Evolutionary conservation across 1,284 basidiomycete genomes (phyloP).

Genomic region (Cronartium ribicola): DNA sequence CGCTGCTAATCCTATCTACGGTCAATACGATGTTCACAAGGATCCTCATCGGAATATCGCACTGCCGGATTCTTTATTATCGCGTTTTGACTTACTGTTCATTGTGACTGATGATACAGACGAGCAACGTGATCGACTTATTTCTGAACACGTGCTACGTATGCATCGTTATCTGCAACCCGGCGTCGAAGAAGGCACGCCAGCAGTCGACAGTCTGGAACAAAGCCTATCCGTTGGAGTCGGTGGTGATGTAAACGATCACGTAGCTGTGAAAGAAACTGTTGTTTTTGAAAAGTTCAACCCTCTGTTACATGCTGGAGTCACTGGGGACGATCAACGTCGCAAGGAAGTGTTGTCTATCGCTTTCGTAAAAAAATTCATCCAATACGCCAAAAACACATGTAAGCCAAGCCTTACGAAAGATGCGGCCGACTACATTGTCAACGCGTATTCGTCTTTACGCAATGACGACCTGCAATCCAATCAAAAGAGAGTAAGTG

Average conservation of each 20-base stretch:
- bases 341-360: constrained; percentile 84
- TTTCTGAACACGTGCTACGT: constrained; percentile 94
- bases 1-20: constrained; percentile 98
- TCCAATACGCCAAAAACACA: constrained; percentile 92
- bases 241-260: constrained; percentile 53
- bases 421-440: constrained; percentile 90
- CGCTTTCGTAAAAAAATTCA: constrained; percentile 95
- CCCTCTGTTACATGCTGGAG: constrained; percentile 84
- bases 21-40: constrained; percentile 99
- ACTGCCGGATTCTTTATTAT: constrained; percentile 92
- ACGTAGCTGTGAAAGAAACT: constrained; percentile 61
- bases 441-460: constrained; percentile 83
- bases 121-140: constrained; percentile 84
- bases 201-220: constrained; percentile 77
- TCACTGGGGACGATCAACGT: constrained; percentile 58
- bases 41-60: constrained; percentile 99
- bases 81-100: constrained; percentile 97
- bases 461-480: constrained; percentile 87
- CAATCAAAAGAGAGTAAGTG: constrained; percentile 76
- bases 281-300: constrained; percentile 94
- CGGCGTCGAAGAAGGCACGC: constrained; percentile 84
- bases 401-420: constrained; percentile 79
- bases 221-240: constrained; percentile 80
- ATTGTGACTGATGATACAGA: constrained; percentile 98
- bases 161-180: constrained; percentile 97